Conservation (phyloP, 345 rosid genomes). For the Linum tenue region DNA sequence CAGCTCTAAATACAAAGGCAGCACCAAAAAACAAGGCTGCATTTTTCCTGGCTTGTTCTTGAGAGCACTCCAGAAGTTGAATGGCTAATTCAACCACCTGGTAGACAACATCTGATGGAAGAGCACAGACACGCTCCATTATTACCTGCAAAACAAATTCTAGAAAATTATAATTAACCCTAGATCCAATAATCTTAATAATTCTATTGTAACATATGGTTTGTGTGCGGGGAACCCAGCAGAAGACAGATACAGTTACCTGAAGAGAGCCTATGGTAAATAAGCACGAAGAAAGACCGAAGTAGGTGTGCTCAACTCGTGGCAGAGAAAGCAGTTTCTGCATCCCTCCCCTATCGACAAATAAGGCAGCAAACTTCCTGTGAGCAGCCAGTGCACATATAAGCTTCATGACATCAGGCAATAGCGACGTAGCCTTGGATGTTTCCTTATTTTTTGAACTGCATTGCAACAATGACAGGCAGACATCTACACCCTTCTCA, state of each 20-base stretch:
- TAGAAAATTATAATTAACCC: slow-evolving; percentile 10
- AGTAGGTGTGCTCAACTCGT: slow-evolving; percentile 55
- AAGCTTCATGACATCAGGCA: slow-evolving; percentile 96
- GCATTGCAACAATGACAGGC: slow-evolving; percentile 65
- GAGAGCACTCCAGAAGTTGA: slow-evolving; percentile 75
- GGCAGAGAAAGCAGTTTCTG: slow-evolving; percentile 88
- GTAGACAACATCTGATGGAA: slow-evolving; percentile 64
- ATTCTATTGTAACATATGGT: background rate
- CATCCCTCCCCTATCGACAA: slow-evolving; percentile 94
- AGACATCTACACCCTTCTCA: slow-evolving; percentile 96
- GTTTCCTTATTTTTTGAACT: slow-evolving; percentile 43
- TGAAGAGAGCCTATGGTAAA: slow-evolving; percentile 87
- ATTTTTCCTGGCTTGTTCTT: slow-evolving; percentile 90
- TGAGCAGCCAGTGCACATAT: slow-evolving; percentile 98
- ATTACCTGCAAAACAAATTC: slow-evolving; percentile 52
- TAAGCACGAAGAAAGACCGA: slow-evolving; percentile 91
- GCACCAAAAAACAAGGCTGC: slow-evolving; percentile 89
- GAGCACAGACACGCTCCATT: slow-evolving; percentile 98
- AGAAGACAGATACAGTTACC: slow-evolving; percentile 31
- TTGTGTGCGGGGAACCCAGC: background rate
- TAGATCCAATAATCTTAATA: background rate
- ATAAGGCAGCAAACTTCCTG: slow-evolving; percentile 92
- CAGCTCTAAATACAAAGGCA: slow-evolving; percentile 92
- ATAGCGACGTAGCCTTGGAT: slow-evolving; percentile 34
- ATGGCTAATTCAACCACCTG: slow-evolving; percentile 83